Evolutionary conservation across 495 filamentous ascomycete genomes (phyloP).

Genomic region (Bombardia bombarda): DNA sequence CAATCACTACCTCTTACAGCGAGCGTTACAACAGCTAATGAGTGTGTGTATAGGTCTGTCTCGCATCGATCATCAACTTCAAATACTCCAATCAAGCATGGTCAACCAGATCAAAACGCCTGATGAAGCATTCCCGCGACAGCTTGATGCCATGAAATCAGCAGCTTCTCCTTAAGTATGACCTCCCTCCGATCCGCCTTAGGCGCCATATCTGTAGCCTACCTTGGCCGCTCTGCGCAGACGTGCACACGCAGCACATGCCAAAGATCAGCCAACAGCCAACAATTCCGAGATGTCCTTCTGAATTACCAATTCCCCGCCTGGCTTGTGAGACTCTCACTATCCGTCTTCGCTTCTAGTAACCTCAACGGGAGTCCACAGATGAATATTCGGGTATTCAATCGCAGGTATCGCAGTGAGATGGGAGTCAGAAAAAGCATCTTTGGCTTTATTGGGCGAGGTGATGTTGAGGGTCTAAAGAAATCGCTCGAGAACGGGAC

Average conservation of each 20-base stretch:
- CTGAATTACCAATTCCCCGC: not conserved
- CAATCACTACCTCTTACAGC: not conserved
- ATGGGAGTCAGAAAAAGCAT: no score
- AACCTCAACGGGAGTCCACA: slow-evolving; percentile 6
- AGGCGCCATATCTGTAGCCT: not conserved
- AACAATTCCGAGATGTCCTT: not conserved
- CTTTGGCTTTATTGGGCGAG: no score
- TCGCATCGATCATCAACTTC: not conserved
- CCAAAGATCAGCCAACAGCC: not conserved
- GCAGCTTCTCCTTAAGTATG: slow-evolving; percentile 1
- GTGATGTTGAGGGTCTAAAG: no score
- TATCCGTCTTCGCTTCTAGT: slow-evolving; percentile 6
- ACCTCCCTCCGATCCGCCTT: not conserved
- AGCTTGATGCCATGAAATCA: slow-evolving; percentile 1
- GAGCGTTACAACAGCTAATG: no score
- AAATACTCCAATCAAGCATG: no score
- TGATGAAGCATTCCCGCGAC: no score
- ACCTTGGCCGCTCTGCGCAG: not conserved
- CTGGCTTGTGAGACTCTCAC: not conserved
- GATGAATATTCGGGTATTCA: slow-evolving; percentile 4
- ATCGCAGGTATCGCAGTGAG: no score
- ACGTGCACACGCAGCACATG: not conserved
- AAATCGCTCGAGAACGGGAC: no score
- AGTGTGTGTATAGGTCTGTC: no score
- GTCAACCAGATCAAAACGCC: no score